These are phyloP conservation scores for Colletotrichum cereale DNA, from an alignment of 2,329 filamentous ascomycete genomes.

Conservation along the genomic window DNA sequence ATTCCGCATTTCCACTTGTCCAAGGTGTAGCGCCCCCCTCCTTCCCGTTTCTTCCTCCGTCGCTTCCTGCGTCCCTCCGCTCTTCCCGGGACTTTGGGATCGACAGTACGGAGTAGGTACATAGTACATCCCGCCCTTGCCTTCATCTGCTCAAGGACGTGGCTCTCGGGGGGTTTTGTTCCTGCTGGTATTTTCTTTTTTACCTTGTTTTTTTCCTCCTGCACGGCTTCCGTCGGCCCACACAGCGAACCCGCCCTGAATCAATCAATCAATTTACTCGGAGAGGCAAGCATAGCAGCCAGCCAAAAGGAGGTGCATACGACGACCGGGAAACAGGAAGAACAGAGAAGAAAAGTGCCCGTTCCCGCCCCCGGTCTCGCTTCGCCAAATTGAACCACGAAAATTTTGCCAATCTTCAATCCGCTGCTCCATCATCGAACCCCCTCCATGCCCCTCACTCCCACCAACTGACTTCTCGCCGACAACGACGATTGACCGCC, in stretches of 20 bases:
- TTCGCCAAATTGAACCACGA: slow-evolving; percentile 30
- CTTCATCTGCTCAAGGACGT: neutral
- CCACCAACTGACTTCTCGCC: neutral
- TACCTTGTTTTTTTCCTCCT: neutral
- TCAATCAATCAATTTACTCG: neutral
- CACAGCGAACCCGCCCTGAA: neutral
- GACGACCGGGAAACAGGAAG: neutral
- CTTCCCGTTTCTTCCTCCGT: neutral
- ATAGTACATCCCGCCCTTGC: neutral
- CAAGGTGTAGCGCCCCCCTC: neutral
- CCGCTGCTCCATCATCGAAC: neutral
- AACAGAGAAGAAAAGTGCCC: neutral
- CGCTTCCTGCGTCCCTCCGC: neutral
- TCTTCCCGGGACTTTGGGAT: neutral
- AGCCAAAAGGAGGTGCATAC: neutral
- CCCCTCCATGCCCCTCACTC: slow-evolving; percentile 9
- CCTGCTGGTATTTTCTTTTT: neutral
- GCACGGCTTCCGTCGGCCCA: slow-evolving; percentile 31
- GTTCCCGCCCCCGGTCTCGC: neutral
- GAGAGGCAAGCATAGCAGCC: no score
- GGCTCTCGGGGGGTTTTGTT: neutral
- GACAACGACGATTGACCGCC: neutral
- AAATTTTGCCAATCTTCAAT: slow-evolving; percentile 26
- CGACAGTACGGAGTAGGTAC: neutral
- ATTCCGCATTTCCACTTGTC: neutral